Conservation (phyloP, 192 early-diverging fungal species). For the Backusella psychrophila region DNA sequence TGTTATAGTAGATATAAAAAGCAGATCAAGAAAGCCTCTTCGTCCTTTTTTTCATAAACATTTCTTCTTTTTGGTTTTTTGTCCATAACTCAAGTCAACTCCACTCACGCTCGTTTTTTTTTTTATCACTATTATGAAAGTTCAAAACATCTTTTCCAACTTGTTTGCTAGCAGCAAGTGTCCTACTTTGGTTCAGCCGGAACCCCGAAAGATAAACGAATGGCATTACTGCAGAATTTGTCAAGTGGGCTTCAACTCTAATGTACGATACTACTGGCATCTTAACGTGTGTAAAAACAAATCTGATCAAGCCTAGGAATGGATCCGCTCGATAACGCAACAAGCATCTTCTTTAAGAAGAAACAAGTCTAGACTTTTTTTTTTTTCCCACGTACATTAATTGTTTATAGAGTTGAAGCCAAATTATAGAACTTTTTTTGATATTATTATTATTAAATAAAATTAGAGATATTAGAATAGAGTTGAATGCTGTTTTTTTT, state of each 20-base stretch:
- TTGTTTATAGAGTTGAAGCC: conserved; percentile 1
- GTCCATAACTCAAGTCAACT: background rate
- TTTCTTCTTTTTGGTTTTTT: background rate
- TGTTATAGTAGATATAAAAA: background rate
- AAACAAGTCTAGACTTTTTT: conserved; percentile 1
- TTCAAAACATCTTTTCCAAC: background rate
- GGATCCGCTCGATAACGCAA: background rate
- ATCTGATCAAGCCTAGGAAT: background rate
- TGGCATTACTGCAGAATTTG: conserved; percentile 7
- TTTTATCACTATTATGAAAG: background rate
- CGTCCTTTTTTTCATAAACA: background rate
- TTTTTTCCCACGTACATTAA: background rate
- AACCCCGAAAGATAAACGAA: background rate
- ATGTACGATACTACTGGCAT: conserved; percentile 11
- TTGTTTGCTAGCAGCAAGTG: background rate
- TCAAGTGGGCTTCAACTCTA: conserved; percentile 1
- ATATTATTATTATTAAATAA: conserved; percentile 5
- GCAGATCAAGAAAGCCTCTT: background rate
- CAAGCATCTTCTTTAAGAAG: background rate
- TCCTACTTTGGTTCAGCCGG: background rate
- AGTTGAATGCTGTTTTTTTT: conserved; percentile 5
- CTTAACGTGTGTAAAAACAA: conserved; percentile 3
- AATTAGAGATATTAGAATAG: background rate
- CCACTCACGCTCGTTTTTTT: background rate
- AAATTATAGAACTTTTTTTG: background rate